Conservation (phyloP, 139 green algal species). For the Microglena sp. region DNA sequence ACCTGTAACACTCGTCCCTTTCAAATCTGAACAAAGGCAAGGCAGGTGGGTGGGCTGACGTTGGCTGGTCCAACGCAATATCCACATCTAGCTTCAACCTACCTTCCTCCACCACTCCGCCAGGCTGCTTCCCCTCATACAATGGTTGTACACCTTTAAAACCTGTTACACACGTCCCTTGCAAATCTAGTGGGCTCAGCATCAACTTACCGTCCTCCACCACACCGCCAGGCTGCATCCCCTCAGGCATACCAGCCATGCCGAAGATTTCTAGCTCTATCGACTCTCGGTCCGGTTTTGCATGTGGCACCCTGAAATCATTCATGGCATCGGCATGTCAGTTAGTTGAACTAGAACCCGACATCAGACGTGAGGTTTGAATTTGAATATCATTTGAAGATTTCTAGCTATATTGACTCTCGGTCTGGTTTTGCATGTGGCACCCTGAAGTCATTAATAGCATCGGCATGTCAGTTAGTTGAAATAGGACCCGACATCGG, state of each 20-base stretch:
- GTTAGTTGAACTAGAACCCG: neutral
- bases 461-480: neutral
- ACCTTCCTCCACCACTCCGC: no score
- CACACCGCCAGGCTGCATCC: constrained; percentile 22
- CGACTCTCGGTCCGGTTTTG: constrained; percentile 59
- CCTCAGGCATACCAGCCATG: constrained; percentile 70
- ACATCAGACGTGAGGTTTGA: neutral
- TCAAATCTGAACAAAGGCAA: no score
- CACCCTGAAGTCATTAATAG: neutral
- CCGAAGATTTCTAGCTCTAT: constrained; percentile 85
- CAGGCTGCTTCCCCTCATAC: no score
- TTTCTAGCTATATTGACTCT: constrained; percentile 70
- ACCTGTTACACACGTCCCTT: no score
- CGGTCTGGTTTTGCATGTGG: constrained; percentile 37
- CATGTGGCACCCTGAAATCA: constrained; percentile 52
- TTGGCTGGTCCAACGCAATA: no score
- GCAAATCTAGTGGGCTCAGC: no score
- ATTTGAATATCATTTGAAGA: constrained; percentile 45
- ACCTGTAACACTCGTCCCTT: no score
- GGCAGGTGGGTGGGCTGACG: no score
- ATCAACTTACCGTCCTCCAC: no score
- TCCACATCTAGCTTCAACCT: no score
- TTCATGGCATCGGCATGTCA: neutral
- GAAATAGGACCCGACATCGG: neutral
- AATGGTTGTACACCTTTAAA: no score